Percentiles rank a stretch among this genome's conserved stretches.
Conservation (phyloP, 2,329 filamentous ascomycete genomes). For the Sphaceloma murrayae region DNA sequence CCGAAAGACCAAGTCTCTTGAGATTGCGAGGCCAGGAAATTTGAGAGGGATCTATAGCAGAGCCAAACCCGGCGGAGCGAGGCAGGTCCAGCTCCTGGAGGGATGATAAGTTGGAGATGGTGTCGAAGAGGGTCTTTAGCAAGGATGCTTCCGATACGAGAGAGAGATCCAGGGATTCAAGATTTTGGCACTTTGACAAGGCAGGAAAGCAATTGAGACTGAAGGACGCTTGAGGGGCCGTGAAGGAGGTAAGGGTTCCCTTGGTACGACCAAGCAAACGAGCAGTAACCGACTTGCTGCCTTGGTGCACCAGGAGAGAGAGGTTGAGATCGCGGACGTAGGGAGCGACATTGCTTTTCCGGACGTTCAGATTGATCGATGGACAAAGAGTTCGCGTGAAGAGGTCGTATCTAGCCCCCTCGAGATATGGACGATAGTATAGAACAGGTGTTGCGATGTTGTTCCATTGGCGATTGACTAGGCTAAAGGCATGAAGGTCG, state of each 20-base stretch:
- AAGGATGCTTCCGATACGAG: constrained; percentile 44
- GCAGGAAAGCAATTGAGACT: constrained; percentile 48
- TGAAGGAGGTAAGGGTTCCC: constrained; percentile 42
- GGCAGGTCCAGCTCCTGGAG: constrained; percentile 36
- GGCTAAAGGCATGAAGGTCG: constrained; percentile 41
- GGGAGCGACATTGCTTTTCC: constrained; percentile 39
- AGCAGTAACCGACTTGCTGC: constrained; percentile 48
- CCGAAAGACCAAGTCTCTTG: constrained; percentile 34
- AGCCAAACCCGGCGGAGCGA: constrained; percentile 27
- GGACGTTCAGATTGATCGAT: constrained; percentile 39
- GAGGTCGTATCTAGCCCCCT: constrained; percentile 43
- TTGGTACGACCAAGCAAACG: constrained; percentile 48
- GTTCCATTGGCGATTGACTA: constrained; percentile 50
- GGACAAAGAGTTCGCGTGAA: constrained; percentile 49
- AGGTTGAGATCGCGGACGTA: constrained; percentile 47
- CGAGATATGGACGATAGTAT: constrained; percentile 44
- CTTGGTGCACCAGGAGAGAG: constrained; percentile 48
- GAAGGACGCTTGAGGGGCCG: constrained; percentile 50
- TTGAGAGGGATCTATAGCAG: constrained; percentile 18
- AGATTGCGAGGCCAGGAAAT: constrained; percentile 38
- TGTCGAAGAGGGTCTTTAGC: constrained; percentile 42
- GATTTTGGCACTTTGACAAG: constrained; percentile 44
- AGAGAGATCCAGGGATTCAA: constrained; percentile 44
- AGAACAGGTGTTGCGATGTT: constrained; percentile 41
- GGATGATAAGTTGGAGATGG: constrained; percentile 38